These are phyloP conservation scores for Pichia ethanolica DNA, from an alignment of 805 yeast genomes.

Conservation along the genomic window DNA sequence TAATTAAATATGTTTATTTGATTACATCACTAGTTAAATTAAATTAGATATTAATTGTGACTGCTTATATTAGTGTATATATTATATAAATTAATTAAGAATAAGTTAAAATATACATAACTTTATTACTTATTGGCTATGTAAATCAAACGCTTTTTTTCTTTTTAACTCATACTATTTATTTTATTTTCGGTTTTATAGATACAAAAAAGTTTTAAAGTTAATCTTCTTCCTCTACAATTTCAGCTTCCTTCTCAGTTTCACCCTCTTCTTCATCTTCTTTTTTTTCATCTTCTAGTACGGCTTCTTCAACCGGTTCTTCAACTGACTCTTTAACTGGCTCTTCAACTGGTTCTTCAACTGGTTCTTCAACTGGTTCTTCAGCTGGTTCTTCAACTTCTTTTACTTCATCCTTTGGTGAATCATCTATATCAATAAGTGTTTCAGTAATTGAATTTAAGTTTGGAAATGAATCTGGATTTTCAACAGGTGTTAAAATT, in stretches of 20 bases:
- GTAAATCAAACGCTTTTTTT: too few relatives aligned
- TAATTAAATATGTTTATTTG: too few relatives aligned
- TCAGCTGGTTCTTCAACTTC: constrained; percentile 14
- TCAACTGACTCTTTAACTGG: constrained; percentile 14
- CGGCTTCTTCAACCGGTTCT: constrained; percentile 11
- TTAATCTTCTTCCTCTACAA: not conserved
- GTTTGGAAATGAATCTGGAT: constrained; percentile 33
- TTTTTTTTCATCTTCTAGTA: not conserved
- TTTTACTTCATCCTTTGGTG: constrained; percentile 12
- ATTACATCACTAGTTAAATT: too few relatives aligned
- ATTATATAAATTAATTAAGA: too few relatives aligned
- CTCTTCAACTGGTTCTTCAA: constrained; percentile 11
- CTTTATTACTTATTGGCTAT: too few relatives aligned
- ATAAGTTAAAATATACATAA: too few relatives aligned
- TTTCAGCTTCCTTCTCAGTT: not conserved
- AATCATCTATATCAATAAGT: constrained; percentile 21
- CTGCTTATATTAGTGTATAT: too few relatives aligned
- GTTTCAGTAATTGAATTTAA: constrained; percentile 28
- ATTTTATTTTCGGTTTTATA: too few relatives aligned
- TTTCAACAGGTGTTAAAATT: constrained; percentile 38
- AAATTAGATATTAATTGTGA: too few relatives aligned
- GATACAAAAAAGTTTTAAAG: too few relatives aligned
- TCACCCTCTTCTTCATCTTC: not conserved
- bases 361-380: constrained; percentile 13
- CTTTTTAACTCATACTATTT: too few relatives aligned